These are phyloP conservation scores for Rhizopogon hawkerae DNA, from an alignment of 1,284 basidiomycete genomes.

Conservation along the genomic window DNA sequence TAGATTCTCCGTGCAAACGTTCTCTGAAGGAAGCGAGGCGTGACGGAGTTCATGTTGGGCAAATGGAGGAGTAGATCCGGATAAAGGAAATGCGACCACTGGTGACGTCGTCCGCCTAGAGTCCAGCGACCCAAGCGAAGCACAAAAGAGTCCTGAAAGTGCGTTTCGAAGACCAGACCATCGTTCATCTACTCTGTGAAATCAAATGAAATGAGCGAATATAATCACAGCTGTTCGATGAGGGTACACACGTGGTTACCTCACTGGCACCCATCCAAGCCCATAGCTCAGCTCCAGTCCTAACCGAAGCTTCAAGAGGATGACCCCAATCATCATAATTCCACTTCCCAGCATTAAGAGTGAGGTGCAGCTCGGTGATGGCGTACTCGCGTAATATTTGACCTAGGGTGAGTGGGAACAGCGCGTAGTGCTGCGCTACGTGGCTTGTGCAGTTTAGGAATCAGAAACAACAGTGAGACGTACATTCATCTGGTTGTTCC, in stretches of 20 bases:
- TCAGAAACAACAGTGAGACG: conserved; percentile 1
- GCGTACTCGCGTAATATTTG: conserved; percentile 80
- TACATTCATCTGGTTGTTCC: conserved; percentile 35
- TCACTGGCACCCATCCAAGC: conserved; percentile 74
- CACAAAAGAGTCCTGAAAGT: conserved; percentile 89
- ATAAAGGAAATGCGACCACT: conserved; percentile 37
- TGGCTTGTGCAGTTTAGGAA: background rate
- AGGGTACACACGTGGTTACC: conserved; percentile 38
- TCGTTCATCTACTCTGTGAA: conserved; percentile 54
- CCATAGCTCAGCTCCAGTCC: conserved; percentile 83
- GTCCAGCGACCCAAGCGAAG: conserved; percentile 76
- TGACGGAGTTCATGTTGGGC: conserved; percentile 51
- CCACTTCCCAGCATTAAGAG: conserved; percentile 88
- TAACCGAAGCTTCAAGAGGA: conserved; percentile 68
- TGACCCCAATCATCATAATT: conserved; percentile 80
- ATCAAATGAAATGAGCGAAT: background rate
- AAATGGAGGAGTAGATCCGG: conserved; percentile 7
- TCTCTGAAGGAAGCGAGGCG: conserved; percentile 71
- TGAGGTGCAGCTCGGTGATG: conserved; percentile 80
- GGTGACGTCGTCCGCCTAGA: conserved; percentile 65
- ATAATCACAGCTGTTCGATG: background rate
- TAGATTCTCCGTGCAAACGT: conserved; percentile 94
- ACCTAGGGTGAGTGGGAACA: conserved; percentile 81
- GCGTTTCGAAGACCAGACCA: conserved; percentile 86
- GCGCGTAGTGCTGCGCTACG: conserved; percentile 69